Evolutionary conservation across 768 basidiomycete genomes (phyloP).

Genomic region (Coprinopsis marcescibilis): DNA sequence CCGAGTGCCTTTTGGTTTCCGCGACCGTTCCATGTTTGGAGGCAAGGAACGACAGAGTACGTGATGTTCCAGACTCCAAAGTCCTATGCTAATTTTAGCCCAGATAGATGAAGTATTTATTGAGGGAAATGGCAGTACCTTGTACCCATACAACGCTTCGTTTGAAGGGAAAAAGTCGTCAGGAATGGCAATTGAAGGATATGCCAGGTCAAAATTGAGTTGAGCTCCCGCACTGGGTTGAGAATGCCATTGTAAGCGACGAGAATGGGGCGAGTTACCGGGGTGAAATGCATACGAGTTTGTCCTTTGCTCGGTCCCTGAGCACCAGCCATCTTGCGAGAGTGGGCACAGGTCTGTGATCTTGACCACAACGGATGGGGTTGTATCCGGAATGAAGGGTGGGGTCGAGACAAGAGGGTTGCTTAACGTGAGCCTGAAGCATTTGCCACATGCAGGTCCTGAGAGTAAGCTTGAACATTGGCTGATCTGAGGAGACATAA

Average conservation of each 20-base stretch:
- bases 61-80: slow-evolving; percentile 86
- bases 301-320: slow-evolving; percentile 51
- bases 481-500: too few species aligned
- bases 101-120: neutral
- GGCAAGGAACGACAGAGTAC: slow-evolving; percentile 61
- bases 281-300: slow-evolving; percentile 54
- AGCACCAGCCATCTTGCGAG: slow-evolving; percentile 61
- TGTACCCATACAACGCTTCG: slow-evolving; percentile 56
- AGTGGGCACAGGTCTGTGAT: slow-evolving; percentile 77
- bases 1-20: slow-evolving; percentile 58
- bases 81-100: slow-evolving; percentile 41
- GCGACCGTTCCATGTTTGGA: slow-evolving; percentile 57
- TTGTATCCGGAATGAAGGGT: slow-evolving; percentile 58
- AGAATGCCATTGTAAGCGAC: neutral
- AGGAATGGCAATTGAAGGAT: slow-evolving; percentile 66
- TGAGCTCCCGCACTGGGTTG: slow-evolving; percentile 52
- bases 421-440: slow-evolving; percentile 72
- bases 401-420: slow-evolving; percentile 63
- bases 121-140: slow-evolving; percentile 17
- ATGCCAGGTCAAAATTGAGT: slow-evolving; percentile 82
- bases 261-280: neutral
- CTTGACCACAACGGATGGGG: slow-evolving; percentile 66
- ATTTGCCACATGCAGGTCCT: slow-evolving; percentile 72
- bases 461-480: too few species aligned
- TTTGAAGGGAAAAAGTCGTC: slow-evolving; percentile 73